Conservation (phyloP, 2,329 filamentous ascomycete genomes). For the Madurella mycetomatis region DNA sequence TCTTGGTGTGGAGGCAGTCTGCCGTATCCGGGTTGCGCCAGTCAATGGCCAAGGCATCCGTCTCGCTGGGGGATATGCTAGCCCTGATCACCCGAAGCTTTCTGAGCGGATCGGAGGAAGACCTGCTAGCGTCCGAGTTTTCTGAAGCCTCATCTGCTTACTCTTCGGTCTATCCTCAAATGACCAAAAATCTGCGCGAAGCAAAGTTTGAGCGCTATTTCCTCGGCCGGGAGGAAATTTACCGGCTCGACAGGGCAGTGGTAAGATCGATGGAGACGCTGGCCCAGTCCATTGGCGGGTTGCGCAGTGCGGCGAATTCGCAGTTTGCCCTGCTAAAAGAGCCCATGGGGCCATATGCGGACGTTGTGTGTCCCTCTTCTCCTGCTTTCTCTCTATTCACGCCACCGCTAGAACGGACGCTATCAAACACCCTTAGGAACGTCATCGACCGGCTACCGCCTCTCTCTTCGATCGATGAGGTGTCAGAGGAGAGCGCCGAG, state of each 20-base stretch:
- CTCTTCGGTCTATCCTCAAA: constrained; percentile 60
- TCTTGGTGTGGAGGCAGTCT: constrained; percentile 73
- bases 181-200: constrained; percentile 75
- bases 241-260: constrained; percentile 71
- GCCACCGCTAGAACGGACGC: constrained; percentile 27
- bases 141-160: constrained; percentile 58
- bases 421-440: constrained; percentile 35
- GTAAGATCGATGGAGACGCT: constrained; percentile 81
- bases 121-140: constrained; percentile 65
- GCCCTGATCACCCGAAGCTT: constrained; percentile 79
- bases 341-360: constrained; percentile 34
- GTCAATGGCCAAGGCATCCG: constrained; percentile 69
- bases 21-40: constrained; percentile 69
- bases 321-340: constrained; percentile 83
- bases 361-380: constrained; percentile 26
- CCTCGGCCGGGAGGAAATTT: constrained; percentile 72
- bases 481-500: constrained; percentile 52
- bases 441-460: constrained; percentile 42
- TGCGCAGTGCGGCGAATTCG: constrained; percentile 82
- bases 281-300: constrained; percentile 81
- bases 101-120: constrained; percentile 74
- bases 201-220: constrained; percentile 87
- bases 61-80: constrained; percentile 74
- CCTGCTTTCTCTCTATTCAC: constrained; percentile 31
- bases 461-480: constrained; percentile 60